Conservation (phyloP, 2,329 filamentous ascomycete genomes). For the Rasamsonia emersonii region DNA sequence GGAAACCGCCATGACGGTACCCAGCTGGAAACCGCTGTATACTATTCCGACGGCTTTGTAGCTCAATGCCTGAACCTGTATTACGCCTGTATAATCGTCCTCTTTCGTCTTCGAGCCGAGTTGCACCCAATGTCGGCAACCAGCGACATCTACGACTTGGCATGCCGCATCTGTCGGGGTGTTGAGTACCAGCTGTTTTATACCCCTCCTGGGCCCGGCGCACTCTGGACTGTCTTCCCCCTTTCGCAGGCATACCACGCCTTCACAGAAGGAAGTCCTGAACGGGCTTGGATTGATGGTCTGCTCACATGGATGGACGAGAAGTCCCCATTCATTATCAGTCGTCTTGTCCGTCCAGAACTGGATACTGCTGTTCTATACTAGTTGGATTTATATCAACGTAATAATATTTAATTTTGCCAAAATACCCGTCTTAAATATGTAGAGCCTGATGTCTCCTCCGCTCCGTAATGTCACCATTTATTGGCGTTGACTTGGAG, state of each 20-base stretch:
- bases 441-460: no score
- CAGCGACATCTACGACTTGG: neutral
- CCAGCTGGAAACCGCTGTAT: neutral
- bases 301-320: constrained; percentile 1
- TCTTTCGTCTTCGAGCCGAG: neutral
- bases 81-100: constrained; percentile 1
- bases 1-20: neutral
- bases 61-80: neutral
- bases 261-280: constrained; percentile 1
- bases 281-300: neutral
- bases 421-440: no score
- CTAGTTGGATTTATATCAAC: no score
- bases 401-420: no score
- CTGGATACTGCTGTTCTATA: no score
- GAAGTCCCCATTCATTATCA: constrained; percentile 1
- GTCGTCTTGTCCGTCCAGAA: neutral
- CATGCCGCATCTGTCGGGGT: neutral
- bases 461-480: no score
- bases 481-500: no score
- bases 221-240: neutral
- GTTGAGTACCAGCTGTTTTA: constrained; percentile 3
- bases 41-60: neutral
- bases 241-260: neutral
- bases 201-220: neutral
- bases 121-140: neutral